Base-by-base conservation (phyloP, 2,329 filamentous ascomycete species). In the Cordyceps farinosa region DNA sequence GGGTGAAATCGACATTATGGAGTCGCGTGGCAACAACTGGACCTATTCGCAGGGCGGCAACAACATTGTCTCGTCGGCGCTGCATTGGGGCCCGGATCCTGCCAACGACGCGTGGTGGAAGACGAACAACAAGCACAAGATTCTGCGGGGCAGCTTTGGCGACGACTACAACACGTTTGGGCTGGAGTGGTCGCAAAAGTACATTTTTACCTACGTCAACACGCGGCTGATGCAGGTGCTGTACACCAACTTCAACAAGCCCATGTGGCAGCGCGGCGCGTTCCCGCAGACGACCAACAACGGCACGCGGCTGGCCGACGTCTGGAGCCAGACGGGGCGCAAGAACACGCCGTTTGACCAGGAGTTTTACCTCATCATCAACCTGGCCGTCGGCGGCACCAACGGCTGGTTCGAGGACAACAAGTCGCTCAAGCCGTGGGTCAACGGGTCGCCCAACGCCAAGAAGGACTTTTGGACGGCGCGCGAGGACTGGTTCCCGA, bases 401-500 rank as follows among this genome's bases (percentile, higher is more conserved):
- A 93, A 92, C 68, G 91, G 91, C 44, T 96, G 90, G 90, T 96
- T 95, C 71, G 79, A 88, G 70, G 90, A 96, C 72, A 86, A 87
- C 27, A 78, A 82, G 68, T 82, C 81, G 48, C 83, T 82, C 38
- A 96, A 96, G 80, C 91, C 91, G 1, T 96, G 91, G 91, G 80
- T 91, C 38, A 89, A 95, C 72, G 78, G 74, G 17, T 88, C 85
- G 58, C 74, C 80, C 1, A 88, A 84, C 11, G 90, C 91, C 8
- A 85, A 82, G 74, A 85, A 83, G 69, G 90, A 94, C 71, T 96
- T 96, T 73, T 95, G 90, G 90, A 78, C 87, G 22, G 82, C 86
- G 0, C 82, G 83, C 53, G 78, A 86, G 61, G 67, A 78, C 34
- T 94, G 90, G 90, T 77, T 82, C 51, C 84, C 88, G 5, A 92